These are phyloP conservation scores for Plasmodiophora brassicae DNA, from an alignment of 208 protist genomes.

Conservation along the genomic window DNA sequence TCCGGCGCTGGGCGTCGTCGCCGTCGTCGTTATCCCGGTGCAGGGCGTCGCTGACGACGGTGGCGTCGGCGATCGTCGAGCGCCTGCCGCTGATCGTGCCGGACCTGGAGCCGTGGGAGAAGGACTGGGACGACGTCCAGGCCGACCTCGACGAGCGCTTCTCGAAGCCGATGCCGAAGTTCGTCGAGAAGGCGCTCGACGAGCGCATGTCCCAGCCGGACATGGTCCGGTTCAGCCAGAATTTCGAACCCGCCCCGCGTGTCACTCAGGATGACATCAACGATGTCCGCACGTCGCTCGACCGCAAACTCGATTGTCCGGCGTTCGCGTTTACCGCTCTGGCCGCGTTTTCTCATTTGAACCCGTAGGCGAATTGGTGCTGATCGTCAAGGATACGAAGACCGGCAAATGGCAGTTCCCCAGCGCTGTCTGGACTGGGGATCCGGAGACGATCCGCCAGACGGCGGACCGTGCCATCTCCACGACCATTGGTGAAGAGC, in stretches of 20 bases:
- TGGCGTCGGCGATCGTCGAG: background rate
- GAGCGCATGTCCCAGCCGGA: background rate
- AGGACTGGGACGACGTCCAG: background rate
- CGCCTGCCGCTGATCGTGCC: background rate
- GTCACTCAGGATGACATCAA: background rate
- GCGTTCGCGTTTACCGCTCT: no score
- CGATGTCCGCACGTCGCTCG: conserved; percentile 1
- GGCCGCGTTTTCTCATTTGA: no score
- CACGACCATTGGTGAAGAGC: background rate
- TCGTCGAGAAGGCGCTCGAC: background rate
- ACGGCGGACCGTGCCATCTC: background rate
- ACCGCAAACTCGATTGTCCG: background rate
- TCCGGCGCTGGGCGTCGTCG: no score
- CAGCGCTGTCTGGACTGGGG: background rate
- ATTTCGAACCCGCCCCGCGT: background rate
- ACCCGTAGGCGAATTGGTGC: no score
- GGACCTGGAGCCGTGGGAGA: conserved; percentile 4
- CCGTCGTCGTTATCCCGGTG: no score
- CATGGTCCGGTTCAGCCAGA: background rate
- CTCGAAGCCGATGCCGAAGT: background rate
- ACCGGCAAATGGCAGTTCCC: background rate
- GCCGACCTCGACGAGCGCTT: background rate
- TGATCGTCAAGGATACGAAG: background rate
- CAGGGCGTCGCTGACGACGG: no score
- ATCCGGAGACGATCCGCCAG: conserved; percentile 3